Conservation (phyloP, 2,329 filamentous ascomycete species). For the Colletotrichum sp. region DNA sequence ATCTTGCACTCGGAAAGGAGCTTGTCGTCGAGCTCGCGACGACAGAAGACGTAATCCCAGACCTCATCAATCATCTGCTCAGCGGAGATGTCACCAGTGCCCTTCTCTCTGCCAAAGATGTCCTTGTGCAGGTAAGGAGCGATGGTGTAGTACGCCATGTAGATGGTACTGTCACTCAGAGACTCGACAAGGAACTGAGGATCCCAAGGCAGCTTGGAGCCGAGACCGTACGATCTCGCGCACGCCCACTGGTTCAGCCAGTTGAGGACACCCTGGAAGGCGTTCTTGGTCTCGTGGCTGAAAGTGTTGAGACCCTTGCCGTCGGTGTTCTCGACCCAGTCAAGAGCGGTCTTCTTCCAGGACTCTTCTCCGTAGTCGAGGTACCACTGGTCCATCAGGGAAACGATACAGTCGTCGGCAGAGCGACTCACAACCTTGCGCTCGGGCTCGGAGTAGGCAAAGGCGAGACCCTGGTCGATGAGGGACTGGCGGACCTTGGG, state of each 20-base stretch:
- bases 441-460: slow-evolving; percentile 93
- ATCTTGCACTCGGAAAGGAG: slow-evolving; percentile 72
- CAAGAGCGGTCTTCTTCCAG: slow-evolving; percentile 79
- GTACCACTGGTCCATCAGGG: slow-evolving; percentile 97
- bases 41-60: slow-evolving; percentile 94
- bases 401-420: slow-evolving; percentile 91
- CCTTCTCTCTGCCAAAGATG: slow-evolving; percentile 79
- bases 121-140: slow-evolving; percentile 77
- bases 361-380: slow-evolving; percentile 92
- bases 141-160: slow-evolving; percentile 82
- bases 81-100: slow-evolving; percentile 70
- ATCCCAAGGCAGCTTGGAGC: slow-evolving; percentile 95
- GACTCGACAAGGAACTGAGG: slow-evolving; percentile 88
- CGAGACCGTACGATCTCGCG: slow-evolving; percentile 87
- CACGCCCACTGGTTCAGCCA: slow-evolving; percentile 98
- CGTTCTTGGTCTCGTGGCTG: slow-evolving; percentile 75
- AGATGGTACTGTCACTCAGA: slow-evolving; percentile 90
- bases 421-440: slow-evolving; percentile 87
- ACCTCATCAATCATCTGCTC: slow-evolving; percentile 95
- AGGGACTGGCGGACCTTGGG: slow-evolving; percentile 81
- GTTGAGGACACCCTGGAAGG: slow-evolving; percentile 83
- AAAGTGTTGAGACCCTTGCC: slow-evolving; percentile 79
- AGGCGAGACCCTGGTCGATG: slow-evolving; percentile 78
- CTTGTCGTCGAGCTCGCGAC: slow-evolving; percentile 71
- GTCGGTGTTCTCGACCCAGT: slow-evolving; percentile 72